Base-by-base conservation (phyloP, 257 asterid species). In the Cinchona pubescens region DNA sequence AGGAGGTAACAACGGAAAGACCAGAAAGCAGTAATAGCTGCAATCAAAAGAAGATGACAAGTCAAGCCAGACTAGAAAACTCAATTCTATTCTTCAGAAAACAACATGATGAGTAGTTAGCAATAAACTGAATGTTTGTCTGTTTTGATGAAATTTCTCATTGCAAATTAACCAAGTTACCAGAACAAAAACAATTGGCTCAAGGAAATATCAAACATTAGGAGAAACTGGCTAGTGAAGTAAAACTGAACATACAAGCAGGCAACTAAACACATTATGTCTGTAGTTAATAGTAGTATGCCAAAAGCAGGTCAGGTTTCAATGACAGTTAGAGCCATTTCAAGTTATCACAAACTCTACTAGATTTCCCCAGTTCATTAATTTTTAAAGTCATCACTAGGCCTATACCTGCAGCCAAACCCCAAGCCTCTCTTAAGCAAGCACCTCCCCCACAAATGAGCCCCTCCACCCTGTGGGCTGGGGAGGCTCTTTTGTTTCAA, bases 1-100 rank as follows among this genome's bases (percentile, higher is more conserved):
- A 0, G 92, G 92, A 75, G 85, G 75, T 45, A 92, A 89, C 81
- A 89, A 83, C 7, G 96, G 97, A 53, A n/a, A n/a, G n/a, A 88
- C 90, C 87, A 91, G 77, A 84, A 91, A 87, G 86, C 96, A 91
- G 70, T 89, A 91, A 80, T 89, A 88, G 86, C 93, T 91, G 91
- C 80, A 60, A 74, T 67, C 40, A 75, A 42, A 69, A 45, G 8
- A 68, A 43, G 23, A 59, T 4, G 48, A 23, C 38, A 11, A 42
- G 42, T 58, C 56, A 49, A 48, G 34, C 19, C 27, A 45, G 64
- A 18, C 29, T 66, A 6, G 0, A 35, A 64, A 53, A 66, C 32
- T 49, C 7, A 49, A 14, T 29, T 60, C 2, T 4, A n/a, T 15
- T 13, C 73, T 1, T 14, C 19, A 9, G 45, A 46, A 42, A 68